These are phyloP conservation scores for Starmerella sirachaensis DNA, from an alignment of 805 yeast genomes.

Conservation along the genomic window DNA sequence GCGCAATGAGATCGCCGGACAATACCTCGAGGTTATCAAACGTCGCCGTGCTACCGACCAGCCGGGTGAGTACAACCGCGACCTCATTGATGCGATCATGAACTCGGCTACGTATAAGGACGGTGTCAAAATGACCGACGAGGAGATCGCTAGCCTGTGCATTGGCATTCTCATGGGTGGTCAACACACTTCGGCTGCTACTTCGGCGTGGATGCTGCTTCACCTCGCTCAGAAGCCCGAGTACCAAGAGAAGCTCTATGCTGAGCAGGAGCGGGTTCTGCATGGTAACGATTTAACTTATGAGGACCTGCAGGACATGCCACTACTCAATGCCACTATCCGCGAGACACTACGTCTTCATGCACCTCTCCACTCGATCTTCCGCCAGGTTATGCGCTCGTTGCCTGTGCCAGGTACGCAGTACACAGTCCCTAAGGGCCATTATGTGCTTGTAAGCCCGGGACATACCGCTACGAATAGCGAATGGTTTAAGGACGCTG, in stretches of 20 bases:
- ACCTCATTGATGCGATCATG: constrained; percentile 80
- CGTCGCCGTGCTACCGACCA: constrained; percentile 46
- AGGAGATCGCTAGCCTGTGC: constrained; percentile 82
- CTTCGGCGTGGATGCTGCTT: constrained; percentile 87
- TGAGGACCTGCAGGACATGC: constrained; percentile 72
- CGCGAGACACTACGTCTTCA: constrained; percentile 93
- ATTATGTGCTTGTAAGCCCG: constrained; percentile 83
- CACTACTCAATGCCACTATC: constrained; percentile 67
- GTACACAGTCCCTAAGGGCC: constrained; percentile 78
- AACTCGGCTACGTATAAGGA: constrained; percentile 76
- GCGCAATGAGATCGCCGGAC: constrained; percentile 62
- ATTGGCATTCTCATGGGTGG: constrained; percentile 99
- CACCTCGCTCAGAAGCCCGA: constrained; percentile 83
- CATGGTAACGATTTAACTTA: constrained; percentile 49
- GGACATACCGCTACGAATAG: constrained; percentile 77
- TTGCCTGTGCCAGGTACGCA: constrained; percentile 67
- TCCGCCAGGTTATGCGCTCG: constrained; percentile 76
- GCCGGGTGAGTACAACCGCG: constrained; percentile 71
- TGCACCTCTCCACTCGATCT: constrained; percentile 90
- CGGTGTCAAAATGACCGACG: constrained; percentile 88
- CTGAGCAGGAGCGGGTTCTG: constrained; percentile 54
- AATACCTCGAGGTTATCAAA: constrained; percentile 68
- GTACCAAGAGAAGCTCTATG: constrained; percentile 65
- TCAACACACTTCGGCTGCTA: constrained; percentile 94
- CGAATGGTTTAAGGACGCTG: constrained; percentile 66